These are phyloP conservation scores for Capronia americana DNA, from an alignment of 2,329 filamentous ascomycete genomes.

Conservation along the genomic window DNA sequence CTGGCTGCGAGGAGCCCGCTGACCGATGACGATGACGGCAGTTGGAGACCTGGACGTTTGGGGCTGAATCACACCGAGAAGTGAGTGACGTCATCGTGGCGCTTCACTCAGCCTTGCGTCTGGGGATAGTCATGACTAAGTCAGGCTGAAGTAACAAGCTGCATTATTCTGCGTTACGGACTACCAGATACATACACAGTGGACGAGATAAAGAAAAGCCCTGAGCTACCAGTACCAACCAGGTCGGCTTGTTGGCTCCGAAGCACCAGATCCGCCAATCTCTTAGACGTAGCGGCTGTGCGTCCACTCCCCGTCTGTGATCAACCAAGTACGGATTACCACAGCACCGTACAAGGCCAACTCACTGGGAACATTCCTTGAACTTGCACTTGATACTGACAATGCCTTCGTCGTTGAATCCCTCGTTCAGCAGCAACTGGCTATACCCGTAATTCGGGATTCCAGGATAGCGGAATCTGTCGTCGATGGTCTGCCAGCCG, in stretches of 20 bases:
- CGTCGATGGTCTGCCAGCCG: constrained; percentile 14
- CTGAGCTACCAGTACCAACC: constrained; percentile 7
- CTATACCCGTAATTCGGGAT: constrained; percentile 22
- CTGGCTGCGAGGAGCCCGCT: background rate
- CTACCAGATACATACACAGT: background rate
- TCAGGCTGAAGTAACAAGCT: constrained; percentile 8
- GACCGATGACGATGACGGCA: constrained; percentile 32
- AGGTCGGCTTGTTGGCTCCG: constrained; percentile 5
- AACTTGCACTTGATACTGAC: constrained; percentile 26
- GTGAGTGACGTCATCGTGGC: constrained; percentile 17
- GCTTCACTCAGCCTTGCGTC: background rate
- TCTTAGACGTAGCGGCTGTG: constrained; percentile 2
- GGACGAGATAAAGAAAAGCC: background rate
- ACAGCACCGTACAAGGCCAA: background rate
- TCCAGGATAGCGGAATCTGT: constrained; percentile 23
- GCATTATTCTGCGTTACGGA: background rate
- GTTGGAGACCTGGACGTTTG: background rate
- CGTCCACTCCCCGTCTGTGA: constrained; percentile 11
- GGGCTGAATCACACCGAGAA: background rate
- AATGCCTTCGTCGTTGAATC: constrained; percentile 13
- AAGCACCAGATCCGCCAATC: background rate
- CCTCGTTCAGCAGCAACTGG: constrained; percentile 13
- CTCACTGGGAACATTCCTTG: background rate
- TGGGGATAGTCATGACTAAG: background rate
- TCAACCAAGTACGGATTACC: background rate